Evolutionary conservation across 441 rosid species (phyloP), one percentile per base, ranked within the genome.

Genomic region (Monsonia emarginata): DNA sequence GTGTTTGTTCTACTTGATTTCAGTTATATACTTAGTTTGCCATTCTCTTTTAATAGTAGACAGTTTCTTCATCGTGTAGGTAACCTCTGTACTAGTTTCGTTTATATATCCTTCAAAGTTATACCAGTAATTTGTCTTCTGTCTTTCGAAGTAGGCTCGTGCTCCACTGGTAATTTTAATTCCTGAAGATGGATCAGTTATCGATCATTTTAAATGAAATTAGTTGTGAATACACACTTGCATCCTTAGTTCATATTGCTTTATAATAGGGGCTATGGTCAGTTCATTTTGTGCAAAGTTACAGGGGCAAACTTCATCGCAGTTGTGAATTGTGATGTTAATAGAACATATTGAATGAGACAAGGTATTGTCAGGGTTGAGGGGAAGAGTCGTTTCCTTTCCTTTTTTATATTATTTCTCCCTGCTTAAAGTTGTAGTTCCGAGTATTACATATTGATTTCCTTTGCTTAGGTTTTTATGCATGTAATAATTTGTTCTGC

Each of bases 331-430:
- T 18, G 57, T 82, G 83, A 84, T 80, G 83, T 76, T 75, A 67
- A 59, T 78, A 72, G 78, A 76, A 77, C 82, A 71, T 80, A 66
- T 87, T 84, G 85, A 79, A 22, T 87, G 79, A 81, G 83, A 69
- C 87, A 87, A 32, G 92, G 96, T 90, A 84, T 81, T 77, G 59
- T 80, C 85, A 67, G 83, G 85, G 84, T 79, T 71, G 73, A 88
- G 94, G 91, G 75, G 69, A 71, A 66, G 36, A 42, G 74, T 66
- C 28, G 65, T 56, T 74, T 68, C 61, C 57, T 42, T 18, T 70
- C 67, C 40, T 73, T 62, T 5, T 50, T 50, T 50, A 6, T 18
- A 6, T 7, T 19, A 6, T 11, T 50, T 56, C 65, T 73, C 32
- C 3, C 61, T 61, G 5, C 28, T 44, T 32, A 2, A 61, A 31